A percentile compares a stretch with the other conserved stretches of the same genome.
Evolutionary conservation across 768 basidiomycete species (phyloP).

Genomic region (Suillus subluteus): DNA sequence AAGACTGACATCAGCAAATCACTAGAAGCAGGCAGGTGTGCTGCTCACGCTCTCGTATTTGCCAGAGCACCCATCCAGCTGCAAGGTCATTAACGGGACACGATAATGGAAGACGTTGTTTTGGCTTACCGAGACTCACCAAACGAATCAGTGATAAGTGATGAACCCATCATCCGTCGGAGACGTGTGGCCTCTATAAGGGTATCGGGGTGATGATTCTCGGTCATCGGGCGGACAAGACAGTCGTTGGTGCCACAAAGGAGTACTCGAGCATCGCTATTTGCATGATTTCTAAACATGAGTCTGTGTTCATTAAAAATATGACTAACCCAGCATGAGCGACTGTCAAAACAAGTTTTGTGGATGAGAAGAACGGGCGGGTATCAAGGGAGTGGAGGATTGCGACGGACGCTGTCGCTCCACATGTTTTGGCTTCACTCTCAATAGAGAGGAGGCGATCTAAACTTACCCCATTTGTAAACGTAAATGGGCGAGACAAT

Average conservation of each 20-base stretch:
- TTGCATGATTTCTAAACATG: constrained; percentile 1
- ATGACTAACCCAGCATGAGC: constrained; percentile 85
- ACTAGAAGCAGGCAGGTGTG: background rate
- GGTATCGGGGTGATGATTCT: constrained; percentile 94
- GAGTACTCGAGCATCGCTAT: constrained; percentile 87
- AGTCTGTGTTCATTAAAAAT: background rate
- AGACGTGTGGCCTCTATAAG: constrained; percentile 83
- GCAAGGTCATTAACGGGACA: constrained; percentile 4
- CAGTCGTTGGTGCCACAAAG: constrained; percentile 78
- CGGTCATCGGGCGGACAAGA: constrained; percentile 82
- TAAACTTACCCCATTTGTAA: constrained; percentile 28
- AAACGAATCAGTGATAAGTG: constrained; percentile 90
- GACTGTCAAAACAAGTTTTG: constrained; percentile 78
- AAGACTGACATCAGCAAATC: constrained; percentile 16
- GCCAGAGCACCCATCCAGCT: constrained; percentile 96
- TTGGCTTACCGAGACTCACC: constrained; percentile 79
- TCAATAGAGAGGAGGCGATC: constrained; percentile 76
- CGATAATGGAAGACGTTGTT: constrained; percentile 1
- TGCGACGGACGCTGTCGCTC: constrained; percentile 90
- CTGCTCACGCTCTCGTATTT: constrained; percentile 82
- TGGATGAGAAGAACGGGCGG: constrained; percentile 81
- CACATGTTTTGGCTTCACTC: constrained; percentile 71
- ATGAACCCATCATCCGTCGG: constrained; percentile 87
- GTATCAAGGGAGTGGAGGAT: constrained; percentile 90
- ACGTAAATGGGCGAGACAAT: constrained; percentile 7